A percentile compares a stretch with the other conserved stretches of the same genome.
phyloP scores from a whole-genome alignment of 129 eudicot genomes.

The Flaveria sonorensis region DNA sequence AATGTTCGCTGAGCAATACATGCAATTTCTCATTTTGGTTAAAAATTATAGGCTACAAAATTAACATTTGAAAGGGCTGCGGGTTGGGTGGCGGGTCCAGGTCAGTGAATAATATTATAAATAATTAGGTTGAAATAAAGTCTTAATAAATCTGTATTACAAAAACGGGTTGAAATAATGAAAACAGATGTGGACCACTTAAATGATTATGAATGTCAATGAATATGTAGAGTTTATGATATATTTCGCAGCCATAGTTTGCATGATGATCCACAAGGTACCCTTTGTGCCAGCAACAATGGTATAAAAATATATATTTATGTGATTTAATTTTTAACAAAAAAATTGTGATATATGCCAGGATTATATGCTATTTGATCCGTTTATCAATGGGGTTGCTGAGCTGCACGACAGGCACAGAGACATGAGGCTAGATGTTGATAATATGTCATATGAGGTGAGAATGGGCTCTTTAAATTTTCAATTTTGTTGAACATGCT shows the following conservation, averaged over 20 bases:
- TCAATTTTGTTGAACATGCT: background rate
- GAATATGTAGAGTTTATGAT: background rate
- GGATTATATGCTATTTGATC: constrained; percentile 69
- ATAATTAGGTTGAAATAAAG: background rate
- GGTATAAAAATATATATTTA: background rate
- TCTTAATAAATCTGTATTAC: background rate
- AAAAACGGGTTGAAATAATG: background rate
- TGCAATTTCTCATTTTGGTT: background rate
- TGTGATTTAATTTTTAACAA: constrained; percentile 6
- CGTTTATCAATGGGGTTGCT: constrained; percentile 63
- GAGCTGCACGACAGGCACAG: constrained; percentile 80
- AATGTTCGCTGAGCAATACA: background rate
- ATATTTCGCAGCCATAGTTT: constrained; percentile 8
- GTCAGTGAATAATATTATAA: background rate
- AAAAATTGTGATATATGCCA: constrained; percentile 29
- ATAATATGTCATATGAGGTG: constrained; percentile 92
- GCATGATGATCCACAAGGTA: background rate
- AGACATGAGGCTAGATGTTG: constrained; percentile 90
- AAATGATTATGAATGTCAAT: background rate
- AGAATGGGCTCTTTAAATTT: background rate
- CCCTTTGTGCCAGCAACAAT: constrained; percentile 14
- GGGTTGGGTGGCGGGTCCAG: no score
- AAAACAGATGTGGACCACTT: background rate
- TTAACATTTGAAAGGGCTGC: background rate
- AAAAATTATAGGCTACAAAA: background rate